Evolutionary conservation across 257 asterid species (phyloP).

Genomic region (Petunia axillaris): DNA sequence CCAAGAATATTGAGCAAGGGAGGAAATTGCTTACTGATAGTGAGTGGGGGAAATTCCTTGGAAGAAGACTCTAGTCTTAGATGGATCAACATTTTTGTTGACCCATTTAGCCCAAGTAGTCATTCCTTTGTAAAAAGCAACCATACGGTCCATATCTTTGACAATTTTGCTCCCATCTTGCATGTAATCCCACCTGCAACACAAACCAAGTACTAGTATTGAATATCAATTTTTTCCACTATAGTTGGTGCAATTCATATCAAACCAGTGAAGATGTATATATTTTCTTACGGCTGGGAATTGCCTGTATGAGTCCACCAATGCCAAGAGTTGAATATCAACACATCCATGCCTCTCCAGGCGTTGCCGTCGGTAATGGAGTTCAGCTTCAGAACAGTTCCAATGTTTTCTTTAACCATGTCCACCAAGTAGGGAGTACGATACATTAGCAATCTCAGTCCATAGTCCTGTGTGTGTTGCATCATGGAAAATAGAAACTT

Average conservation of each 20-base stretch:
- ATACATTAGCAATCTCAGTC: constrained; percentile 61
- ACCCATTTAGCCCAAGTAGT: constrained; percentile 95
- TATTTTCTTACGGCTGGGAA: constrained; percentile 64
- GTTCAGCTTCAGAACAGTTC: constrained; percentile 63
- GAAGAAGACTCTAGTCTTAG: constrained; percentile 77
- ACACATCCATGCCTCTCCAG: constrained; percentile 80
- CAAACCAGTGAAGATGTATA: too few relatives aligned
- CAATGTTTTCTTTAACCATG: constrained; percentile 53
- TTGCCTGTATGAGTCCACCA: constrained; percentile 91
- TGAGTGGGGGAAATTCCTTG: constrained; percentile 94
- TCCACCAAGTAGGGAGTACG: constrained; percentile 88
- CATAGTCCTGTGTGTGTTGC: constrained; percentile 57
- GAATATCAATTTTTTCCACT: too few relatives aligned
- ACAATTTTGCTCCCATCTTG: constrained; percentile 58
- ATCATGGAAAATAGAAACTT: neutral
- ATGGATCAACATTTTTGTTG: constrained; percentile 60
- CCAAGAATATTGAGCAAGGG: neutral
- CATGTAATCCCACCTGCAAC: constrained; percentile 78
- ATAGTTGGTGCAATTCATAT: too few relatives aligned
- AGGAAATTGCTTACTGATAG: constrained; percentile 55
- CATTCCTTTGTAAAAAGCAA: constrained; percentile 82
- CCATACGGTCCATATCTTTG: constrained; percentile 82
- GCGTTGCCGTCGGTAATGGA: constrained; percentile 64
- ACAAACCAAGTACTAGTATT: neutral
- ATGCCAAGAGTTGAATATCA: constrained; percentile 90